Percentiles rank a stretch among this genome's conserved stretches.
Evolutionary conservation across 2,329 filamentous ascomycete genomes (phyloP).

Genomic region (Fusarium nematophilum): DNA sequence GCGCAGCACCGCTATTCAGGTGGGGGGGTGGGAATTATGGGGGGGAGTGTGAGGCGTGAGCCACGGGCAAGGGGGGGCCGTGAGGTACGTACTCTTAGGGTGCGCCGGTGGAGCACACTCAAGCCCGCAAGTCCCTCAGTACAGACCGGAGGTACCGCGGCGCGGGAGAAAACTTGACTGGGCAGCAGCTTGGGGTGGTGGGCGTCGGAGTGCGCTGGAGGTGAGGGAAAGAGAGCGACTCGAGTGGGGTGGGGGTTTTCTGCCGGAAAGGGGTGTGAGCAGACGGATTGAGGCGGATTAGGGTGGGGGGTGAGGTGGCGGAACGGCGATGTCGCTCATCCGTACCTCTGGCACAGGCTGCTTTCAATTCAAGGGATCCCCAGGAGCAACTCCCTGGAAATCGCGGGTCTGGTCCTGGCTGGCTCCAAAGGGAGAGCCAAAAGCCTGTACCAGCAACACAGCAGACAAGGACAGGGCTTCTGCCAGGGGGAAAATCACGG

Average conservation of each 20-base stretch:
- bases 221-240: constrained; percentile 18
- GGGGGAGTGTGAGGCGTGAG: constrained; percentile 16
- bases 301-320: constrained; percentile 19
- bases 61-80: constrained; percentile 22
- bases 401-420: no score
- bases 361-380: no score
- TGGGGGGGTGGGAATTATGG: constrained; percentile 21
- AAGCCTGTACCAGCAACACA: constrained; percentile 37
- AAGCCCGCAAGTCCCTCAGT: constrained; percentile 35
- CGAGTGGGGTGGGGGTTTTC: constrained; percentile 23
- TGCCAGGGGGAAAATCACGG: constrained; percentile 43
- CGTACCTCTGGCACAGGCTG: constrained; percentile 10
- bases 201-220: constrained; percentile 27
- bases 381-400: no score
- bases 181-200: no score
- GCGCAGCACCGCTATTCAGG: constrained; percentile 32
- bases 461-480: constrained; percentile 41
- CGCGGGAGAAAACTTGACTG: constrained; percentile 27
- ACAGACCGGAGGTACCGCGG: constrained; percentile 44
- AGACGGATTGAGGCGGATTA: constrained; percentile 15
- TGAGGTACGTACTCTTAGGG: constrained; percentile 39
- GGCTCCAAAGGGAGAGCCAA: constrained; percentile 20
- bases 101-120: background rate
- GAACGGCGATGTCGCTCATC: constrained; percentile 16
- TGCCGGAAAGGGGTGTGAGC: constrained; percentile 19